phyloP scores from a whole-genome alignment of 495 filamentous ascomycete genomes.

The Aspergillus bridgeri region DNA sequence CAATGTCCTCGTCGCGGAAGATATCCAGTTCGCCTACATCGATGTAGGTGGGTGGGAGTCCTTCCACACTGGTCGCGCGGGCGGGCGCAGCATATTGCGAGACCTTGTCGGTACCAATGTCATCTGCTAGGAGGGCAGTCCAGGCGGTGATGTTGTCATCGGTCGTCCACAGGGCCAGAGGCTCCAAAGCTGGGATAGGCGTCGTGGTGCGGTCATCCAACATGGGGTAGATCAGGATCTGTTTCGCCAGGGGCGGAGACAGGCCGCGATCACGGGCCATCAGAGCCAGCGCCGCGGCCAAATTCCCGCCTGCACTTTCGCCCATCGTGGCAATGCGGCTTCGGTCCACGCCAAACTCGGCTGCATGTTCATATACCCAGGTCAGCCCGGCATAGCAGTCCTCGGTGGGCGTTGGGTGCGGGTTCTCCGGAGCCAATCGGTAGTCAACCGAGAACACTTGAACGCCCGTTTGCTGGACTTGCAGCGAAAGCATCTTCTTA shows the following conservation, averaged over 20 bases:
- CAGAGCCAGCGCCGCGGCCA: constrained; percentile 39
- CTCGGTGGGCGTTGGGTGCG: constrained; percentile 26
- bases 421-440: constrained; percentile 34
- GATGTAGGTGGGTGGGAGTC: constrained; percentile 26
- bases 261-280: constrained; percentile 41
- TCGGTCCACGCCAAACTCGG: constrained; percentile 46
- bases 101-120: constrained; percentile 18
- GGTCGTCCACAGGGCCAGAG: constrained; percentile 27
- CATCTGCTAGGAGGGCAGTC: constrained; percentile 21
- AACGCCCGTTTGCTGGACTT: constrained; percentile 13
- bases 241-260: constrained; percentile 38
- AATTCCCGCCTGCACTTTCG: constrained; percentile 57
- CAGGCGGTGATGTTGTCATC: constrained; percentile 25
- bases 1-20: constrained; percentile 20
- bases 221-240: constrained; percentile 50
- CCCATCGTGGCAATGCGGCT: constrained; percentile 59
- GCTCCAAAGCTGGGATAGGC: constrained; percentile 12
- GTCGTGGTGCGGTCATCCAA: constrained; percentile 34
- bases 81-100: constrained; percentile 25
- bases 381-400: constrained; percentile 41
- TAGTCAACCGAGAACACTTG: constrained; percentile 33
- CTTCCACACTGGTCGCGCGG: constrained; percentile 17
- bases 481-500: constrained; percentile 2
- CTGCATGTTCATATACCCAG: constrained; percentile 40
- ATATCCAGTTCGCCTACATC: constrained; percentile 26